A percentile compares a stretch with the other conserved stretches of the same genome.
Evolutionary conservation across 768 basidiomycete species (phyloP).

Genomic region (Leccinum aurantiacum): DNA sequence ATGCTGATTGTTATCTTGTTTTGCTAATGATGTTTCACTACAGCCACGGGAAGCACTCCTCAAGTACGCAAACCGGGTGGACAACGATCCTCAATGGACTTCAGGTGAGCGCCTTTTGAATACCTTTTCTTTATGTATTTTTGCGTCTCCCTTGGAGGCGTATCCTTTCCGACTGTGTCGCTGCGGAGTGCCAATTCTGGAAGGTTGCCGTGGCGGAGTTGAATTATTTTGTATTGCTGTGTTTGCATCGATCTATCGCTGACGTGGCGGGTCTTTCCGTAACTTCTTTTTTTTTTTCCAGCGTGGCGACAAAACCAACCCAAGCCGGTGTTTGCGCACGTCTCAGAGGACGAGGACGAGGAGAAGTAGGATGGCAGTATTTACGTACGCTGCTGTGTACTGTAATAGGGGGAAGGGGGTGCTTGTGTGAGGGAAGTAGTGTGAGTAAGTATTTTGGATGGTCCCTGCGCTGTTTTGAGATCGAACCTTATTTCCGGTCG

Average conservation of each 20-base stretch:
- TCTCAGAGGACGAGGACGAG: slow-evolving; percentile 54
- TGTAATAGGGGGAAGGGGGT: slow-evolving; percentile 7
- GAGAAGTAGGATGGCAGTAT: slow-evolving; percentile 48
- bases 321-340: slow-evolving; percentile 76
- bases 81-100: slow-evolving; percentile 82
- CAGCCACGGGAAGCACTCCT: slow-evolving; percentile 97
- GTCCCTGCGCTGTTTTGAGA: slow-evolving; percentile 72
- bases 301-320: slow-evolving; percentile 89
- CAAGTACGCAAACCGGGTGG: slow-evolving; percentile 80
- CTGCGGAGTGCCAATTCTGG: slow-evolving; percentile 32
- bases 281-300: slow-evolving; percentile 50
- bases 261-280: slow-evolving; percentile 53
- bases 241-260: slow-evolving; percentile 40
- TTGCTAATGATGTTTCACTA: slow-evolving; percentile 18
- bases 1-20: slow-evolving; percentile 16
- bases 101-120: slow-evolving; percentile 55
- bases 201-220: slow-evolving; percentile 33
- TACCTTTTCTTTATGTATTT: background rate
- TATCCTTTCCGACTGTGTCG: slow-evolving; percentile 9
- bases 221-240: slow-evolving; percentile 24
- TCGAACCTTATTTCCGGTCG: slow-evolving; percentile 80
- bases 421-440: slow-evolving; percentile 26
- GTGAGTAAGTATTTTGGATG: slow-evolving; percentile 45
- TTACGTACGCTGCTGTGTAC: slow-evolving; percentile 1
- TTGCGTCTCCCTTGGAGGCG: slow-evolving; percentile 16